phyloP scores from a whole-genome alignment of 257 asterid genomes.

The Jacaranda copaia region DNA sequence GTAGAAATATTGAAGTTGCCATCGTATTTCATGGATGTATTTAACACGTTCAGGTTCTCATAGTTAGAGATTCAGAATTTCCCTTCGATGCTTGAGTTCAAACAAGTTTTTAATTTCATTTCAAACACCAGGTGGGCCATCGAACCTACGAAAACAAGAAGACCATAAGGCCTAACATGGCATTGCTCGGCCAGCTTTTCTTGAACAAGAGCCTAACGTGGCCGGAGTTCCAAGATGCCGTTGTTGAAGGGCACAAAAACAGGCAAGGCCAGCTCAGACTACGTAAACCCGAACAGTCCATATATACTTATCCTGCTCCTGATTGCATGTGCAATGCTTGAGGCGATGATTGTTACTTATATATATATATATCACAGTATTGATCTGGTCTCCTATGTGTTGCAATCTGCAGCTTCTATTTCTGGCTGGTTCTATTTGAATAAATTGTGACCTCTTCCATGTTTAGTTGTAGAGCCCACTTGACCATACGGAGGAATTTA shows the following conservation, averaged over 20 bases:
- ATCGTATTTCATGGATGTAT: no score
- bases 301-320: conserved; percentile 91
- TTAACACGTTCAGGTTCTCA: no score
- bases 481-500: conserved; percentile 22
- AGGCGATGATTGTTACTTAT: conserved; percentile 22
- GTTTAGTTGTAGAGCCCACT: conserved; percentile 36
- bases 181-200: conserved; percentile 85
- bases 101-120: background rate
- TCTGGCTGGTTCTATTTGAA: conserved; percentile 38
- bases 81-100: background rate
- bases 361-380: conserved; percentile 6
- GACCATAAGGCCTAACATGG: conserved; percentile 94
- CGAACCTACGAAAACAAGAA: conserved; percentile 74
- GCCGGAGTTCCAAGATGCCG: conserved; percentile 77
- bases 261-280: conserved; percentile 85
- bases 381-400: background rate
- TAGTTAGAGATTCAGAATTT: no score
- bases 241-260: conserved; percentile 72
- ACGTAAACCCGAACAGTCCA: conserved; percentile 77
- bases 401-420: conserved; percentile 21
- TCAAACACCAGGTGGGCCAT: conserved; percentile 70
- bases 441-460: conserved; percentile 35
- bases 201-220: conserved; percentile 78
- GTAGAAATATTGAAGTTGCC: no score
- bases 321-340: conserved; percentile 89